Conservation (phyloP, 805 yeast genomes). For the Yamadazyma insecticola region DNA sequence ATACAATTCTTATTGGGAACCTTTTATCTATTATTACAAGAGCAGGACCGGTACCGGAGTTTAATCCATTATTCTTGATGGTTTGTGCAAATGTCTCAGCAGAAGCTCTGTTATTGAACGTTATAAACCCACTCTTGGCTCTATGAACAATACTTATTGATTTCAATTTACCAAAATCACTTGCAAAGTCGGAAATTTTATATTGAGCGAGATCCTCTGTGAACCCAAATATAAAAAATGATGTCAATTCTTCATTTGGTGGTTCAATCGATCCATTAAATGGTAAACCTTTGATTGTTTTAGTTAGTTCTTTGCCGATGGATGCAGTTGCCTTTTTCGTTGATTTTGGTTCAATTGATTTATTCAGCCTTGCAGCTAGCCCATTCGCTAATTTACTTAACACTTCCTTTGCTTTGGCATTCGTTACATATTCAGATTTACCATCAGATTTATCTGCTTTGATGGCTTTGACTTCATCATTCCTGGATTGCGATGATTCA, state of each 20-base stretch:
- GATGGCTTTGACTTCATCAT: slow-evolving; percentile 35
- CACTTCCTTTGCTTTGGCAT: slow-evolving; percentile 44
- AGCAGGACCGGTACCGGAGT: slow-evolving; percentile 27
- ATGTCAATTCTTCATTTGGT: slow-evolving; percentile 37
- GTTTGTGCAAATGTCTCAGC: slow-evolving; percentile 44
- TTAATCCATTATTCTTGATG: slow-evolving; percentile 20
- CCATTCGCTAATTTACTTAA: slow-evolving; percentile 43
- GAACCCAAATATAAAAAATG: slow-evolving; percentile 75
- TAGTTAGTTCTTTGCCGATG: slow-evolving; percentile 39
- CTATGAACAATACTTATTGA: slow-evolving; percentile 49
- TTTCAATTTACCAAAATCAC: slow-evolving; percentile 41
- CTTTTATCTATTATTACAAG: slow-evolving; percentile 24
- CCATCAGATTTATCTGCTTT: slow-evolving; percentile 46
- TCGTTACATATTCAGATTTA: slow-evolving; percentile 5
- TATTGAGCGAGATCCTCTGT: slow-evolving; percentile 64
- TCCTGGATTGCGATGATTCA: slow-evolving; percentile 14
- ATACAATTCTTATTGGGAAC: slow-evolving; percentile 48
- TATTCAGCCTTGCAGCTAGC: slow-evolving; percentile 28
- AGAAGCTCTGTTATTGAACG: slow-evolving; percentile 42
- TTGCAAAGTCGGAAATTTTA: slow-evolving; percentile 47
- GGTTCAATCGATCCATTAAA: slow-evolving; percentile 50
- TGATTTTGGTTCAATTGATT: slow-evolving; percentile 2
- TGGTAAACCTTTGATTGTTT: slow-evolving; percentile 59
- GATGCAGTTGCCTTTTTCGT: background rate
- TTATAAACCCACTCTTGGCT: slow-evolving; percentile 61